Conservation (phyloP, 192 early-diverging fungal genomes). For the Podila epigama region DNA sequence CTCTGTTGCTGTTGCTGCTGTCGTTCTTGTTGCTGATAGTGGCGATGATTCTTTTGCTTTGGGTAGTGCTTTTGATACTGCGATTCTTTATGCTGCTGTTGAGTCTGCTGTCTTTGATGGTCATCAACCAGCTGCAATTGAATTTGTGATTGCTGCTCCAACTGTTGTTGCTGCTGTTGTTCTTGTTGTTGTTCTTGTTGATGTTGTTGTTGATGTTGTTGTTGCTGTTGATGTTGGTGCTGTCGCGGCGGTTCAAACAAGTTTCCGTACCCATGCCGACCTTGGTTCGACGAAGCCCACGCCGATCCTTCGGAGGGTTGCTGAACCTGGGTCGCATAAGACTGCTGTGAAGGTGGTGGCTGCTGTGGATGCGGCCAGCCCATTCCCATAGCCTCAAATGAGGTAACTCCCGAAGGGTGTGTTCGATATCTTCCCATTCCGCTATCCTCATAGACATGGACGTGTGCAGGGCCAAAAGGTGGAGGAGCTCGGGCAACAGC, state of each 20-base stretch:
- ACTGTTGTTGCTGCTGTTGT: slow-evolving; percentile 7
- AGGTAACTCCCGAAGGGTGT: background rate
- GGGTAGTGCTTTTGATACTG: background rate
- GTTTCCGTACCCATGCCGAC: background rate
- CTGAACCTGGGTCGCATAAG: too few relatives aligned
- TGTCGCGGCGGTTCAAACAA: background rate
- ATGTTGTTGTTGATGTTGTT: background rate
- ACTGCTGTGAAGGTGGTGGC: background rate
- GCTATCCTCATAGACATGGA: slow-evolving; percentile 9
- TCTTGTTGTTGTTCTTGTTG: background rate
- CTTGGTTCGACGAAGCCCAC: background rate
- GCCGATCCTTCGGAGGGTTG: too few relatives aligned
- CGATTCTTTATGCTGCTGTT: slow-evolving; percentile 2
- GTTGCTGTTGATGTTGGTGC: background rate
- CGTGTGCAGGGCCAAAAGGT: background rate
- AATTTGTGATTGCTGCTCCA: background rate
- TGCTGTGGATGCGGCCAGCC: background rate
- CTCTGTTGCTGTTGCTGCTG: background rate
- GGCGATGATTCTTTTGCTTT: background rate
- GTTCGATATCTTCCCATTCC: slow-evolving; percentile 13
- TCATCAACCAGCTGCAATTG: background rate
- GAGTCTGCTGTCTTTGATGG: background rate
- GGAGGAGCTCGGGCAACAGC: slow-evolving; percentile 5
- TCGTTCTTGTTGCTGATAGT: background rate
- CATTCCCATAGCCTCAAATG: background rate